Evolutionary conservation across 2,329 filamentous ascomycete genomes (phyloP).

Genomic region (Colletotrichum trifolii): DNA sequence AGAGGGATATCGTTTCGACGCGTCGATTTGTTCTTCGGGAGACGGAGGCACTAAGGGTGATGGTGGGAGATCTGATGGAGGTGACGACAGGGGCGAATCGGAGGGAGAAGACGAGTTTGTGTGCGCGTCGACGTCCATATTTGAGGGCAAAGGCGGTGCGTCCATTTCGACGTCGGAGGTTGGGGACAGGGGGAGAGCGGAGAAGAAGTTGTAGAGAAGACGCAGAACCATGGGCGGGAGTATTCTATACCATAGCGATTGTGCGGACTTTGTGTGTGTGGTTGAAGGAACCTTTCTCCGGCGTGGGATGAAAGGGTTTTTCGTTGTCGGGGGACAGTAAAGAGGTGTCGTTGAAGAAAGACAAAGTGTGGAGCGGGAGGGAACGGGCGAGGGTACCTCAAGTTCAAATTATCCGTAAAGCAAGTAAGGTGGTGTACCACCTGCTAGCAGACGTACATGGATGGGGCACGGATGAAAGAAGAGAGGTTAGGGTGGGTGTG

Average conservation of each 20-base stretch:
- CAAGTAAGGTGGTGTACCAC: constrained; percentile 29
- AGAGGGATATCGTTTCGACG: constrained; percentile 62
- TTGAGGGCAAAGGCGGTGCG: constrained; percentile 25
- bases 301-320: constrained; percentile 31
- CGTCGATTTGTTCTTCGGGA: constrained; percentile 49
- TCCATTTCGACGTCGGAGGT: constrained; percentile 30
- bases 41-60: constrained; percentile 64
- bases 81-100: constrained; percentile 60
- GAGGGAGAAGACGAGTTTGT: constrained; percentile 40
- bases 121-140: constrained; percentile 33
- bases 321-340: constrained; percentile 25
- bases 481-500: neutral
- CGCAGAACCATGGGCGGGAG: constrained; percentile 28
- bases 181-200: constrained; percentile 17
- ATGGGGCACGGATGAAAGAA: constrained; percentile 23
- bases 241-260: constrained; percentile 35
- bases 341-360: constrained; percentile 38
- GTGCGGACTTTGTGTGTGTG: constrained; percentile 9
- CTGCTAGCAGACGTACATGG: constrained; percentile 32
- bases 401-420: neutral
- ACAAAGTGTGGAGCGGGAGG: constrained; percentile 35
- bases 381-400: constrained; percentile 36
- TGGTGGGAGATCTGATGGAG: constrained; percentile 64
- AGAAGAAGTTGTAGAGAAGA: constrained; percentile 14
- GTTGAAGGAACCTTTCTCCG: constrained; percentile 24